Evolutionary conservation across 441 rosid genomes (phyloP).

Genomic region (Erysimum cheiri): DNA sequence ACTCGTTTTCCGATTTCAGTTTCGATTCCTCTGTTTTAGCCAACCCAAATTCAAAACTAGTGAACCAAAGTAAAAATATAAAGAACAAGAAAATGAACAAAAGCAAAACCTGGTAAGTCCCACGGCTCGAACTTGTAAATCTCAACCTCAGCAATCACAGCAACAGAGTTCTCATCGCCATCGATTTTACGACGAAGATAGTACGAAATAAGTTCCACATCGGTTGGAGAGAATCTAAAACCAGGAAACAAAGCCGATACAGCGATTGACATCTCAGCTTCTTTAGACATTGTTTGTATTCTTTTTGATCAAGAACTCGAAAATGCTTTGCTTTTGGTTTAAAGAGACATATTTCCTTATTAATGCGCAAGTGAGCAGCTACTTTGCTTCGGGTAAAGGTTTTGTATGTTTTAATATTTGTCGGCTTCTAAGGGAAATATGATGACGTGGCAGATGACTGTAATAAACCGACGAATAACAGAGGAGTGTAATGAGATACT

Average conservation of each 20-base stretch:
- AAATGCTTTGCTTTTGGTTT: constrained; percentile 22
- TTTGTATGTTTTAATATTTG: constrained; percentile 27
- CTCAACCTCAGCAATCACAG: constrained; percentile 73
- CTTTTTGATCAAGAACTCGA: neutral
- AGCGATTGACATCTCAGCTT: constrained; percentile 69
- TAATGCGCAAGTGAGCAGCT: constrained; percentile 13
- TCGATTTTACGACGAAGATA: constrained; percentile 79
- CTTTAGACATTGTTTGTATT: constrained; percentile 47
- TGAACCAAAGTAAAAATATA: neutral
- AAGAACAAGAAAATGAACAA: neutral
- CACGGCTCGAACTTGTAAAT: constrained; percentile 82
- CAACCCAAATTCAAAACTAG: neutral
- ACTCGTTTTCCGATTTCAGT: constrained; percentile 72
- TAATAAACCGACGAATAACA: constrained; percentile 23
- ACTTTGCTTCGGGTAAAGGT: constrained; percentile 44
- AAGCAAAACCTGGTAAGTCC: constrained; percentile 79
- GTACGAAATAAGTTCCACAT: constrained; percentile 75
- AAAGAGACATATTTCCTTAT: neutral
- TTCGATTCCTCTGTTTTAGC: constrained; percentile 57
- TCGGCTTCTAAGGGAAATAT: constrained; percentile 2
- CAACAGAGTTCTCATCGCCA: constrained; percentile 69
- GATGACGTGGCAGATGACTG: constrained; percentile 35
- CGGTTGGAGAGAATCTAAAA: constrained; percentile 85
- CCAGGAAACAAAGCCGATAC: constrained; percentile 85
- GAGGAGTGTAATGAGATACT: constrained; percentile 14